Evolutionary conservation across 192 early-diverging fungal species (phyloP), one percentile per base, ranked within the genome.

Genomic region (Obelidium mucronatum): DNA sequence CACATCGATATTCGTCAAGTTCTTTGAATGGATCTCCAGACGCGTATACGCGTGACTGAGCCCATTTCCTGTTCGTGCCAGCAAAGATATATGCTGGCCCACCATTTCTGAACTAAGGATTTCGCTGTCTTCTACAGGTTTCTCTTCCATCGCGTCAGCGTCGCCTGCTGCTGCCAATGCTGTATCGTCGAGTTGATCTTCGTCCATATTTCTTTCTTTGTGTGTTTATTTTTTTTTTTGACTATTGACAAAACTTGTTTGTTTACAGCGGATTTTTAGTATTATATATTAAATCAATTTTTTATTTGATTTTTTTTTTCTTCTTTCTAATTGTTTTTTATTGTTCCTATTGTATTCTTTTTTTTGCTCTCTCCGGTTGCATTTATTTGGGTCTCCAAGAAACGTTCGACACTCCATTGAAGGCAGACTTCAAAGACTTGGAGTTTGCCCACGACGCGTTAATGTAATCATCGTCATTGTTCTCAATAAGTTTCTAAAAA

Each of bases 381-480:
- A 24, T 22, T 24, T 58, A 1, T 58, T 58, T 22, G 1, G 55
- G 55, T 58, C 71, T 60, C 85, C 85, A 86, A 11, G 78, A 75
- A 19, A 86, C 80, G 44, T 73, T 66, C 11, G 79, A 75, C 8
- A 84, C 76, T 31, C 88, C 88, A 51, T 66, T 78, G 62, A 89
- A 88, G 1, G 84, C 53, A 5, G 66, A 66, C 67, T 89, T 88
- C 52, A 89, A 73, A 19, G 75, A 68, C 76, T 88, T 90, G 3
- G 88, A 74, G 62, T 90, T 85, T 3, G 88, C 88, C 88, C 88
- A 90, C 19, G 79, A 22, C 15, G 87, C 81, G 70, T 85, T 71
- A 13, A 87, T 37, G 70, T 85, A 90, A 63, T 84, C 85, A 72
- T 90, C 88, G 19, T 90, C 88, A 39, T 86, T 81, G 76, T 90